phyloP scores from a whole-genome alignment of 352 stramenopile species.

The Phytopythium sindhum region DNA sequence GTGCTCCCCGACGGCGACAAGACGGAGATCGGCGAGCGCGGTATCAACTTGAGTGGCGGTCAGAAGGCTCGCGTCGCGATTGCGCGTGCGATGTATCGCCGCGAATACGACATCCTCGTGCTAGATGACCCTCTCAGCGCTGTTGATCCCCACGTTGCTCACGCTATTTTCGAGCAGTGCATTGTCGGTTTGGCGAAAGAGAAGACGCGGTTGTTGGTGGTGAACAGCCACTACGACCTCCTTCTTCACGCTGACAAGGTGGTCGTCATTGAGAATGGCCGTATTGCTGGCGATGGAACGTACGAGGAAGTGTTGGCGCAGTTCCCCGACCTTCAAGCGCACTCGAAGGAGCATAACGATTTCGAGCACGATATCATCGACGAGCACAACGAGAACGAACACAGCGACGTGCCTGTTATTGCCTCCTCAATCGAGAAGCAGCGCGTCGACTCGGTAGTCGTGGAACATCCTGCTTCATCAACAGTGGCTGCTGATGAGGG shows the following conservation, averaged over 20 bases:
- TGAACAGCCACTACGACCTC: constrained; percentile 90
- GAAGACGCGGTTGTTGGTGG: constrained; percentile 86
- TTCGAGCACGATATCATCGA: background rate
- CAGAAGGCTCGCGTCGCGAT: constrained; percentile 88
- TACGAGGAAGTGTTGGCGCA: constrained; percentile 54
- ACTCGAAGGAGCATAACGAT: constrained; percentile 1
- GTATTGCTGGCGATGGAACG: constrained; percentile 65
- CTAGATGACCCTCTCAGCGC: constrained; percentile 93
- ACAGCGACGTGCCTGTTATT: background rate
- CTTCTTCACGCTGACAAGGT: constrained; percentile 45
- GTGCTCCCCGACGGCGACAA: constrained; percentile 84
- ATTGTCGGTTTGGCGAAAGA: constrained; percentile 46
- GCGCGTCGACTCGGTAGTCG: background rate
- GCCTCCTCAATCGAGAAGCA: background rate
- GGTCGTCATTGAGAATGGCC: constrained; percentile 58
- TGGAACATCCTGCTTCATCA: background rate
- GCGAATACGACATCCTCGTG: constrained; percentile 82
- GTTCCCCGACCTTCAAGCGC: constrained; percentile 16
- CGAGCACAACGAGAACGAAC: background rate
- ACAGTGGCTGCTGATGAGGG: background rate
- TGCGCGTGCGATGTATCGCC: constrained; percentile 86
- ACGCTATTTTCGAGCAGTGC: constrained; percentile 88
- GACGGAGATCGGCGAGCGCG: constrained; percentile 94
- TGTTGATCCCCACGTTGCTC: constrained; percentile 92
- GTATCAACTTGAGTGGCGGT: constrained; percentile 92